phyloP scores from a whole-genome alignment of 495 filamentous ascomycete genomes.

The Saxophila tyrrhenica region DNA sequence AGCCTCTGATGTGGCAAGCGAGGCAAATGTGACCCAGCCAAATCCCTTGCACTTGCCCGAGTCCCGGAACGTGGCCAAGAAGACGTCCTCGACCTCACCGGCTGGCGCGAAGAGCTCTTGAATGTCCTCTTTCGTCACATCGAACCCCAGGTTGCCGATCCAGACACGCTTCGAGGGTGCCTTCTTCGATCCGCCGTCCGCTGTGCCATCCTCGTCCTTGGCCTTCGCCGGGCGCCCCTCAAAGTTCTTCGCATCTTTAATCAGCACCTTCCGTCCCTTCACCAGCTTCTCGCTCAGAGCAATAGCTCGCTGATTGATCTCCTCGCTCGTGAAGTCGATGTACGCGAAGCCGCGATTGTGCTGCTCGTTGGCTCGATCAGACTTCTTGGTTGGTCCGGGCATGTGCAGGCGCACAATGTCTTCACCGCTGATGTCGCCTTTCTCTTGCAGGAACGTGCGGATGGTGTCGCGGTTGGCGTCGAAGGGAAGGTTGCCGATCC shows the following conservation, averaged over 20 bases:
- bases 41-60: slow-evolving; percentile 96
- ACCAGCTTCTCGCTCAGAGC: slow-evolving; percentile 69
- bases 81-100: slow-evolving; percentile 64
- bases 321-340: slow-evolving; percentile 69
- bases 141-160: slow-evolving; percentile 82
- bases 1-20: slow-evolving; percentile 57
- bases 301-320: slow-evolving; percentile 59
- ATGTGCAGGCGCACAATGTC: slow-evolving; percentile 76
- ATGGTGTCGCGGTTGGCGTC: slow-evolving; percentile 60
- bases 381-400: slow-evolving; percentile 37
- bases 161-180: slow-evolving; percentile 71
- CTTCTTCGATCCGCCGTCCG: slow-evolving; percentile 37
- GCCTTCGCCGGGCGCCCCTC: slow-evolving; percentile 61
- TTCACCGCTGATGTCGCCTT: slow-evolving; percentile 53
- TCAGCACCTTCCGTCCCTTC: slow-evolving; percentile 64
- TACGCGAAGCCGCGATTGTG: slow-evolving; percentile 90
- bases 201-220: slow-evolving; percentile 19
- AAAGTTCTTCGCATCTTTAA: slow-evolving; percentile 82
- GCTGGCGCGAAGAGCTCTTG: slow-evolving; percentile 69
- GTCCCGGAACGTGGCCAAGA: slow-evolving; percentile 92
- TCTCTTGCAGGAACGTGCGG: slow-evolving; percentile 60
- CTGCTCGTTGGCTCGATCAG: slow-evolving; percentile 22
- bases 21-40: slow-evolving; percentile 84
- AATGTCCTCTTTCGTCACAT: slow-evolving; percentile 69
- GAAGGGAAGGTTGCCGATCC: slow-evolving; percentile 92